phyloP scores from a whole-genome alignment of 2,329 filamentous ascomycete species.

The Spiromastix sp. region DNA sequence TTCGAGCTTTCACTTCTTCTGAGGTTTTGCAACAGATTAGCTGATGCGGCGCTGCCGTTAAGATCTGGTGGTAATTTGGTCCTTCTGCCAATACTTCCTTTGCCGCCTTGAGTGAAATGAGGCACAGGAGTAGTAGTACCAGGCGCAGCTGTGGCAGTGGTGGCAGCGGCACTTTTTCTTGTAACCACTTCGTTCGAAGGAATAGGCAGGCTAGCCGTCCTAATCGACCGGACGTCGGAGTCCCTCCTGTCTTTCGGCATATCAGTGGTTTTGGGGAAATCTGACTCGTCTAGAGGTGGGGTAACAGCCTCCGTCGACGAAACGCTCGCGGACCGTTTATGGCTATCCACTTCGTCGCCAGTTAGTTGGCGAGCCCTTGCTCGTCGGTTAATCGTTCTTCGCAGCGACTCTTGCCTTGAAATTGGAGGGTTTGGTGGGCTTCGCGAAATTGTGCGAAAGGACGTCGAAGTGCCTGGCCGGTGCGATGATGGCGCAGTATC shows the following conservation, averaged over 20 bases:
- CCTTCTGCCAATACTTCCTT: conserved; percentile 6
- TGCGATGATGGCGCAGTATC: conserved; percentile 29
- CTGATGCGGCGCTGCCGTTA: conserved; percentile 40
- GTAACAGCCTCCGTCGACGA: conserved; percentile 34
- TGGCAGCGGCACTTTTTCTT: conserved; percentile 40
- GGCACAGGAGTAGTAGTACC: conserved; percentile 41
- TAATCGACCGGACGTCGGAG: conserved; percentile 35
- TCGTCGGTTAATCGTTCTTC: conserved; percentile 43
- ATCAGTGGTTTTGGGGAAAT: conserved; percentile 17
- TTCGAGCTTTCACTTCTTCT: conserved; percentile 43
- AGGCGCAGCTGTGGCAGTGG: conserved; percentile 42
- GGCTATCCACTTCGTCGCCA: conserved; percentile 21
- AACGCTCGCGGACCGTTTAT: conserved; percentile 32
- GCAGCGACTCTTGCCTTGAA: conserved; percentile 43
- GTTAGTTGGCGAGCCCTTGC: conserved; percentile 37
- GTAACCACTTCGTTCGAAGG: conserved; percentile 30
- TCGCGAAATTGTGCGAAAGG: conserved; percentile 40
- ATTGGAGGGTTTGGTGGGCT: conserved; percentile 42
- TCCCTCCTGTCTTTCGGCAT: conserved; percentile 23
- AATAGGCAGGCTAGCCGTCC: conserved; percentile 34
- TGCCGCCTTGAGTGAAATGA: conserved; percentile 38
- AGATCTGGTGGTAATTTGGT: conserved; percentile 15
- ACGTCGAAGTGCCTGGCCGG: conserved; percentile 33
- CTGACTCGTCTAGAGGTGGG: conserved; percentile 23
- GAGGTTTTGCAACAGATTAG: conserved; percentile 44